Conservation (phyloP, 352 stramenopile genomes). For the Pythium volutum region DNA sequence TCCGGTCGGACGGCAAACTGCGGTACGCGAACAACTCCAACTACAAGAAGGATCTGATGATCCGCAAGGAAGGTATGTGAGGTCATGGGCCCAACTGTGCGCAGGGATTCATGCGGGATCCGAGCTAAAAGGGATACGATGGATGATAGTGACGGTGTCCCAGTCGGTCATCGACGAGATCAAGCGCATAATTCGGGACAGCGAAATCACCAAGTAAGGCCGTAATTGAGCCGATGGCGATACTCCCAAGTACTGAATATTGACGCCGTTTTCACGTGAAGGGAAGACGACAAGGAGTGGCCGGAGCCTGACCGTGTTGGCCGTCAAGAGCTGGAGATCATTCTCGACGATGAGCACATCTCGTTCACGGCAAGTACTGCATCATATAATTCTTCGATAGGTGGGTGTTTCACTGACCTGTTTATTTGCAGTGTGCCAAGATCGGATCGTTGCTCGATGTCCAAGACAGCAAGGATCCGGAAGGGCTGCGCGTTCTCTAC, state of each 20-base stretch:
- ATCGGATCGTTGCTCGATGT: conserved; percentile 95
- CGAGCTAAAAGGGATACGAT: neutral
- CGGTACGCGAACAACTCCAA: conserved; percentile 98
- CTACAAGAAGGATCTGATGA: conserved; percentile 98
- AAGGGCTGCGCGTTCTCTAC: conserved; percentile 94
- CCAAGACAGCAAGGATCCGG: conserved; percentile 94
- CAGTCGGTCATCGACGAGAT: conserved; percentile 92
- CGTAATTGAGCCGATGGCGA: too few species aligned
- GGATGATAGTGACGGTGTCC: conserved; percentile 80
- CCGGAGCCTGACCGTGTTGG: conserved; percentile 91
- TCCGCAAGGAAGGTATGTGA: conserved; percentile 92
- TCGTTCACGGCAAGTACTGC: conserved; percentile 88
- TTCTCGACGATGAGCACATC: conserved; percentile 95
- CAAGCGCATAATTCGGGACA: conserved; percentile 92
- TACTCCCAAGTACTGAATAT: neutral
- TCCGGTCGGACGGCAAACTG: conserved; percentile 88
- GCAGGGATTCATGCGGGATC: neutral
- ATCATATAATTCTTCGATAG: neutral
- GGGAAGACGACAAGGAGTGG: conserved; percentile 96
- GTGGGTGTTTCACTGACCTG: neutral
- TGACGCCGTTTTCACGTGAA: conserved; percentile 15
- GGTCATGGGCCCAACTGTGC: neutral
- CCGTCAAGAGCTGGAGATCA: conserved; percentile 95
- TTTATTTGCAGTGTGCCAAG: conserved; percentile 83
- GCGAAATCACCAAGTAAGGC: conserved; percentile 86